phyloP scores from a whole-genome alignment of 441 rosid species.

The Aquilaria agallochum region DNA sequence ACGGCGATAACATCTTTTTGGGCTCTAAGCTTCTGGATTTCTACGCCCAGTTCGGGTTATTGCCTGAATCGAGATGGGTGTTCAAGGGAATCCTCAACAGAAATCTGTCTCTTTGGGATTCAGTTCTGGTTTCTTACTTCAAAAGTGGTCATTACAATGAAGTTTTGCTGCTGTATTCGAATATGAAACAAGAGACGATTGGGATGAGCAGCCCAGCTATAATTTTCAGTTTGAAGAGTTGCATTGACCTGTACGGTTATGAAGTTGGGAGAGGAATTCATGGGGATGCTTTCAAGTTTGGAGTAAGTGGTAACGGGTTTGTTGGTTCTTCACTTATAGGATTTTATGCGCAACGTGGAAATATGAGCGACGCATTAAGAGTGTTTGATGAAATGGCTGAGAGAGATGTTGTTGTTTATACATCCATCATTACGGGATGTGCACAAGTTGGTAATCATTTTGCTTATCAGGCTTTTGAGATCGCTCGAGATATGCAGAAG shows the following conservation, averaged over 20 bases:
- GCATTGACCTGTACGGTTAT: conserved; percentile 15
- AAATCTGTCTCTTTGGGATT: conserved; percentile 16
- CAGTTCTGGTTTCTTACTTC: conserved; percentile 16
- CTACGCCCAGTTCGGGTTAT: conserved; percentile 17
- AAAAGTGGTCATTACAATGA: conserved; percentile 11
- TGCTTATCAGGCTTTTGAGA: conserved; percentile 19
- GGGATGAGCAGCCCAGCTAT: conserved; percentile 10
- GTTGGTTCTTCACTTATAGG: conserved; percentile 27
- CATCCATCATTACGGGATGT: conserved; percentile 18
- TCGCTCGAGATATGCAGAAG: conserved; percentile 17
- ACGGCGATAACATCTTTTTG: conserved; percentile 8
- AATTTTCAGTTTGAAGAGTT: conserved; percentile 20
- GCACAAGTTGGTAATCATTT: conserved; percentile 11
- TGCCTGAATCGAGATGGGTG: conserved; percentile 19
- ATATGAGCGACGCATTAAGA: conserved; percentile 20
- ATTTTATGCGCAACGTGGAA: conserved; percentile 15
- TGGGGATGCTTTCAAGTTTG: conserved; percentile 26
- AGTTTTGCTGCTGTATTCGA: conserved; percentile 18
- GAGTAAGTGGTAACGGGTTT: conserved; percentile 12
- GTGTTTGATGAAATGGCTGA: conserved; percentile 28
- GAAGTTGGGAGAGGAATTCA: conserved; percentile 25
- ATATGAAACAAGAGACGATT: conserved; percentile 17
- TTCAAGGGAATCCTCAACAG: conserved; percentile 12
- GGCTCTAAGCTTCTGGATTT: conserved; percentile 18
- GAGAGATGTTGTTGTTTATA: conserved; percentile 29